Conservation (phyloP, 179 eudicot species). For the Heliamphora pulchella region DNA sequence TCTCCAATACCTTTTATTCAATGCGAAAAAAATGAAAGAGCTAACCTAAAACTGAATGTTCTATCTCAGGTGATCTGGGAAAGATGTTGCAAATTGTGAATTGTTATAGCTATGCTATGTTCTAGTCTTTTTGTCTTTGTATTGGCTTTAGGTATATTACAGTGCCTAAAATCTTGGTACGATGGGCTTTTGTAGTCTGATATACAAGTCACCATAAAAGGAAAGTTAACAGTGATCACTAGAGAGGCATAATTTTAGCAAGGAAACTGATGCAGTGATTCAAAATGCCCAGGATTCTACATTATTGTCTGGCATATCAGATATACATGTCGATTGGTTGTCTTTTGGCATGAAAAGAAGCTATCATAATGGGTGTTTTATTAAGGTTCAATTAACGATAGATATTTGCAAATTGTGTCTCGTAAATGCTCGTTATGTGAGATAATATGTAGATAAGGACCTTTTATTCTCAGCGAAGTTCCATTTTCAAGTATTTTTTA, state of each 20-base stretch:
- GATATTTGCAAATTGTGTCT: neutral
- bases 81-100: neutral
- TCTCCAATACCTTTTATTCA: neutral
- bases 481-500: neutral
- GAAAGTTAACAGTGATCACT: neutral
- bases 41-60: neutral
- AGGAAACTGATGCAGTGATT: neutral
- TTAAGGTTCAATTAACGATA: neutral
- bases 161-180: neutral
- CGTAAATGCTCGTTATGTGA: constrained; percentile 10
- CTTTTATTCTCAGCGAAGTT: neutral
- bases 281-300: neutral
- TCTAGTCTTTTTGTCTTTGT: neutral
- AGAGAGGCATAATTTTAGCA: neutral
- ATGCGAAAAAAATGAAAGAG: neutral
- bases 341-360: neutral
- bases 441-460: neutral
- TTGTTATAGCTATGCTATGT: neutral
- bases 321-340: neutral
- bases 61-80: neutral
- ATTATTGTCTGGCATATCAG: neutral
- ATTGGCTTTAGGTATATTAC: neutral
- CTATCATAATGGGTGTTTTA: neutral
- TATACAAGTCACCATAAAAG: neutral
- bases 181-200: neutral